Percentiles rank a stretch among this genome's conserved stretches.
phyloP scores from a whole-genome alignment of 257 asterid genomes.

The Solanum raphanifolium region DNA sequence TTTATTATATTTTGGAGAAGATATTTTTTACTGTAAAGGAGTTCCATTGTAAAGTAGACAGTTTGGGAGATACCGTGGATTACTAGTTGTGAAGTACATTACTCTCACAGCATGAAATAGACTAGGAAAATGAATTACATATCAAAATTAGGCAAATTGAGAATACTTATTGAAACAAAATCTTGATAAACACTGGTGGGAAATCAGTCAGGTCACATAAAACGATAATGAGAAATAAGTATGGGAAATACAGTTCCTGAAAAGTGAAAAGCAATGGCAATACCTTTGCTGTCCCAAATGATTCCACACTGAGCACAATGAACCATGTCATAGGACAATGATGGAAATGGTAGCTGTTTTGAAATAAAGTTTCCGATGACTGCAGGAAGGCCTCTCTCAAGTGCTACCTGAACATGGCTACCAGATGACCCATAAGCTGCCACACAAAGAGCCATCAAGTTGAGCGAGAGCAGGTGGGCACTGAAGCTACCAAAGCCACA shows the following conservation, averaged over 20 bases:
- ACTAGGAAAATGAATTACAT: background rate
- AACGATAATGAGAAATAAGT: background rate
- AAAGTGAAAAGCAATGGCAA: background rate
- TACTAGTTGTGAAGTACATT: background rate
- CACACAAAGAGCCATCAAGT: constrained; percentile 86
- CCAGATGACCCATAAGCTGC: constrained; percentile 91
- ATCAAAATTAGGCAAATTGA: background rate
- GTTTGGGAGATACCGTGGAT: background rate
- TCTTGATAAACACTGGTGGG: background rate
- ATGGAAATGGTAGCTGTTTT: constrained; percentile 84
- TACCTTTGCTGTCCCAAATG: constrained; percentile 91
- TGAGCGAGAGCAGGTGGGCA: constrained; percentile 78
- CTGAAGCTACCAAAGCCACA: constrained; percentile 99
- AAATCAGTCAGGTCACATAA: background rate
- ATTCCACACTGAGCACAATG: constrained; percentile 96
- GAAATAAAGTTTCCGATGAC: constrained; percentile 71
- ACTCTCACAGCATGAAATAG: background rate
- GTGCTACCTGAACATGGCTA: constrained; percentile 95
- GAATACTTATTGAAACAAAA: background rate
- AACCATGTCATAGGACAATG: constrained; percentile 92
- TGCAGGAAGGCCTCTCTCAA: constrained; percentile 99
- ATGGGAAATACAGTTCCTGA: background rate
- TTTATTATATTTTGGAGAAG: background rate
- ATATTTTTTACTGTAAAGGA: background rate
- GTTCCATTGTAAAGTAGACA: background rate